Conservation (phyloP, 169 alveolate species). For the Plasmodium blacklocki region DNA sequence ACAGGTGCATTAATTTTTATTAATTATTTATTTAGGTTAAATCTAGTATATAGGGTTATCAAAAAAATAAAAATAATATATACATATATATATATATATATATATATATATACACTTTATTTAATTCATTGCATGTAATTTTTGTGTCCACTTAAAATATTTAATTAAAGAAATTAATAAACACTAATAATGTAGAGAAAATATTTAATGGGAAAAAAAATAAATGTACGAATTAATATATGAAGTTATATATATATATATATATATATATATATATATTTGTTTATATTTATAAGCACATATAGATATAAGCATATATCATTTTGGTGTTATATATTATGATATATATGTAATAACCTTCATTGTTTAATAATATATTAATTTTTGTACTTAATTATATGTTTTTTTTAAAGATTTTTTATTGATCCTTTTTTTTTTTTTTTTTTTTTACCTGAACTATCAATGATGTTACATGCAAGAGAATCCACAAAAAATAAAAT, state of each 20-base stretch:
- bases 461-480: conserved; percentile 44
- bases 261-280: conserved; percentile 5
- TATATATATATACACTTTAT: background rate
- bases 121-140: conserved; percentile 53
- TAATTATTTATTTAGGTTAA: conserved; percentile 65
- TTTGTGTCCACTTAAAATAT: conserved; percentile 52
- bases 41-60: conserved; percentile 51
- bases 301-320: too few relatives aligned
- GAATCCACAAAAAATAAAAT: conserved; percentile 1
- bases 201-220: conserved; percentile 7
- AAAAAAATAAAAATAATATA: conserved; percentile 4
- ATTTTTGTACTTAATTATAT: too few relatives aligned
- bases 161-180: conserved; percentile 24
- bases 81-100: too few relatives aligned
- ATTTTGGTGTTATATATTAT: too few relatives aligned
- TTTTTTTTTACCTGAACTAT: background rate
- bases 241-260: background rate
- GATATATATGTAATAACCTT: too few relatives aligned
- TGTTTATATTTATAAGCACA: conserved; percentile 8
- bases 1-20: conserved; percentile 51
- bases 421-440: conserved; percentile 1
- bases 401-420: conserved; percentile 18
- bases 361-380: too few relatives aligned
- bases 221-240: background rate
- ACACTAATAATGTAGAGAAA: conserved; percentile 16